Evolutionary conservation across 1,284 basidiomycete genomes (phyloP).

Genomic region (Coniferiporia sulphurascens): DNA sequence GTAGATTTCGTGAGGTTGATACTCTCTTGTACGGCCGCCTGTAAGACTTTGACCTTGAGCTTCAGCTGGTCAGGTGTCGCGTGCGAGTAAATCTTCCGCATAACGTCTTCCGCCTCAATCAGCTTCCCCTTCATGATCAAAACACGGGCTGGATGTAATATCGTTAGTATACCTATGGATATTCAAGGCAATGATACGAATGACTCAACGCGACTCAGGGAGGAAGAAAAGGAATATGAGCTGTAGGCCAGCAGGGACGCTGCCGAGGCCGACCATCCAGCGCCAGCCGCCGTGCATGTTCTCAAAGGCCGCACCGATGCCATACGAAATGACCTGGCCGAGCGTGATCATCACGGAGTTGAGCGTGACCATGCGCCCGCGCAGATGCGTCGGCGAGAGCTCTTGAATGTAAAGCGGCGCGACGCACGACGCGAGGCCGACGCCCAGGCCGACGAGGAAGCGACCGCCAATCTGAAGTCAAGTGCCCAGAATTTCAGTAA

Average conservation of each 20-base stretch:
- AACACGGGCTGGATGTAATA: conserved; percentile 54
- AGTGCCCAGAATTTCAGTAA: not conserved
- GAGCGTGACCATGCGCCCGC: conserved; percentile 73
- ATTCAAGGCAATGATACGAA: too few relatives aligned
- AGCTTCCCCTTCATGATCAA: conserved; percentile 52
- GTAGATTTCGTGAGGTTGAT: conserved; percentile 59
- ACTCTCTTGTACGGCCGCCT: conserved; percentile 59
- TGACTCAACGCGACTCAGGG: conserved; percentile 65
- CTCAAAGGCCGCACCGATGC: conserved; percentile 70
- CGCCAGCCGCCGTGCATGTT: conserved; percentile 66
- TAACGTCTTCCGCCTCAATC: conserved; percentile 44
- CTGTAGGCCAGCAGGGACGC: conserved; percentile 64
- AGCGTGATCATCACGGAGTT: conserved; percentile 38
- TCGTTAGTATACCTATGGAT: conserved; percentile 23
- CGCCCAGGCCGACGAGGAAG: conserved; percentile 68
- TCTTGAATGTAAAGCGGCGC: conserved; percentile 84
- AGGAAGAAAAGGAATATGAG: conserved; percentile 57
- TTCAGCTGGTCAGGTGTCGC: conserved; percentile 62
- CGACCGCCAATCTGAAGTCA: conserved; percentile 57
- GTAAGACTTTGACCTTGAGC: conserved; percentile 60
- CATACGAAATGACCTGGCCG: conserved; percentile 77
- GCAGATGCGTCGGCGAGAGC: conserved; percentile 68
- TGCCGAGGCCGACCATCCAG: conserved; percentile 79
- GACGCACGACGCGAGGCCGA: conserved; percentile 73
- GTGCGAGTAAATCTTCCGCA: conserved; percentile 62